These are phyloP conservation scores for Cylindricascospora bacillispora DNA, from an alignment of 1,139 yeast genomes.

Conservation along the genomic window DNA sequence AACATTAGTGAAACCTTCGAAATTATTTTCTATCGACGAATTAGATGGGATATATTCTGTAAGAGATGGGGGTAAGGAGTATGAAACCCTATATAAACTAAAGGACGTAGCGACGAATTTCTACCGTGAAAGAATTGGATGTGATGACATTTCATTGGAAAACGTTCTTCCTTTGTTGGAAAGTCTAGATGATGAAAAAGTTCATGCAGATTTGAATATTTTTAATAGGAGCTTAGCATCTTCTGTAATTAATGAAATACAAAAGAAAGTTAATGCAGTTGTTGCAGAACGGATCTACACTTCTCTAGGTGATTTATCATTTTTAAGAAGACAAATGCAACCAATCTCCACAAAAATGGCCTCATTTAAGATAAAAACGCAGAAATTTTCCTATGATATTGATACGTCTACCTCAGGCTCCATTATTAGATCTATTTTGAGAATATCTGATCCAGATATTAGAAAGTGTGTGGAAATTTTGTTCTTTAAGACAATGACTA, in stretches of 20 bases:
- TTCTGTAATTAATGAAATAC: conserved; percentile 58
- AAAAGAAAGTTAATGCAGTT: conserved; percentile 71
- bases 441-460: conserved; percentile 47
- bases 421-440: conserved; percentile 57
- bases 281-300: conserved; percentile 75
- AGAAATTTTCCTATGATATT: conserved; percentile 40
- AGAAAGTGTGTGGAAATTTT: conserved; percentile 72
- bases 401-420: conserved; percentile 69
- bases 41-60: conserved; percentile 28
- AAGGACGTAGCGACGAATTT: conserved; percentile 42
- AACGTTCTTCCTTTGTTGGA: conserved; percentile 61
- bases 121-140: conserved; percentile 56
- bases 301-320: conserved; percentile 64
- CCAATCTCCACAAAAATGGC: conserved; percentile 79
- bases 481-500: conserved; percentile 66
- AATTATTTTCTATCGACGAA: conserved; percentile 17
- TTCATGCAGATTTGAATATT: conserved; percentile 56
- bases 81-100: conserved; percentile 14
- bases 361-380: conserved; percentile 56
- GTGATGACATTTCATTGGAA: conserved; percentile 34
- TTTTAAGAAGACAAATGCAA: conserved; percentile 76
- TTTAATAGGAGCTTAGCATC: conserved; percentile 50
- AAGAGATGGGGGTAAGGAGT: conserved; percentile 10
- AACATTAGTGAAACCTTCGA: conserved; percentile 52
- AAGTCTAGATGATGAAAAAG: conserved; percentile 77